Base-by-base conservation (phyloP, 2,329 filamentous ascomycete species). In the Fusarium sp. region DNA sequence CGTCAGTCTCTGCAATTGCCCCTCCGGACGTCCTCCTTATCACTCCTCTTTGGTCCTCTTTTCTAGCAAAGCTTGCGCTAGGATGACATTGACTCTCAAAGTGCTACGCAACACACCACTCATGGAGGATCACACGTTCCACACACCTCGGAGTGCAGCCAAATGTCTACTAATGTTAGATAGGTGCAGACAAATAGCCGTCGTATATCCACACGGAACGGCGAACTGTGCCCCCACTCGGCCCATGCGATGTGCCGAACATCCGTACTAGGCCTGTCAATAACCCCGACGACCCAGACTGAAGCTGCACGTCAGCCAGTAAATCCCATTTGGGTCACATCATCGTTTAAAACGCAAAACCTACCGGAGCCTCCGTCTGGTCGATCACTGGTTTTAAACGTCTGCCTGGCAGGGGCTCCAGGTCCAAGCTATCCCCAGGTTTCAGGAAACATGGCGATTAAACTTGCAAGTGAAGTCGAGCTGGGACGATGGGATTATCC, bases 221-320 rank as follows among this genome's bases (percentile, higher is more conserved):
- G 71, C 72, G 62, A 61, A 64, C 66, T 43, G 47, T 40, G 40
- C 49, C 56, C 53, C 60, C 62, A 69, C 71, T 55, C 72, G 25
- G 59, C 55, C 51, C 58, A 71, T 72, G 67, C 72, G 71, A 74
- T 60, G 72, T 75, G 73, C 73, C 73, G 73, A 66, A 75, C 61
- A 64, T 71, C 72, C 73, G 73, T 59, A 53, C 30, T 48, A 63
- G 48, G 48, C 66, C 63, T 62, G 49, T 69, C 53, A 72, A 23
- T 50, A 61, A 59, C 61, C 49, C 67, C 68, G 72, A 71, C 67
- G 57, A 61, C 69, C 57, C 69, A 73, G 59, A 67, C 47, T 59
- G 41, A 27, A 56, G 37, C 49, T 69, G 67, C 59, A 61, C 45
- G 51, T 67, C 55, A 62, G 56, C 62, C 55, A 56, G 50, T 63